Base-by-base conservation (phyloP, 192 early-diverging fungal species). In the Oehlia diaphana region DNA sequence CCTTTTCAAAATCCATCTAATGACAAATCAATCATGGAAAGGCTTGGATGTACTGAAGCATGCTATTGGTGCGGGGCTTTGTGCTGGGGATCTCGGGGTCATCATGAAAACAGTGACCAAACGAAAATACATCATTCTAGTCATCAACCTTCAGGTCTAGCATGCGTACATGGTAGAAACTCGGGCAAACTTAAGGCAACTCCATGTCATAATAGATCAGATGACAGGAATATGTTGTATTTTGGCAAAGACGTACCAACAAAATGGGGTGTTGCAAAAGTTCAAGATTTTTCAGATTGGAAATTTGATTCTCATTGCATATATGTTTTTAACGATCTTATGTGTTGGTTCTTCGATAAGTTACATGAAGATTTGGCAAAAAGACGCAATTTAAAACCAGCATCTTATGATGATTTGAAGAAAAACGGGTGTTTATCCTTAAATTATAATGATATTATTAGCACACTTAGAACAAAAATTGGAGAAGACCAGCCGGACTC, bases 51-150 rank as follows among this genome's bases (percentile, higher is more conserved):
- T 39, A 72, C 78, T 7, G 33, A 70, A 39, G 1, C 66, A 28
- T 79, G 78, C 58, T 37, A 72, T 70, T 79, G 67, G 67, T 72
- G 78, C 37, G 69, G 69, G 0, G 78, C 78, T 35, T 44, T 79
- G 19, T 79, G 78, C 50, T 79, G 68, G 78, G 78, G 78, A 58
- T 35, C 33, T 61, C 50, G 47, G 21, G 69, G 16, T 21, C 78
- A 79, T 35, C 2, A 79, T 39, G 7, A 65, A 16, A 26, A 79
- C 9, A 72, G 1, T 3, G 69, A 61, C 37, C 14, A 58, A 2
- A 72, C 69, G 39, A 65, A 35, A 61, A 79, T 12, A 79, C 78
- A 79, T 79, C 78, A 79, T 72, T 31, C 68, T 21, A 44, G 78
- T 16, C 77, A 79, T 63, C 77, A 79, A 71, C 77, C 77, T 3